These are phyloP conservation scores for Antrodiella citrinella DNA, from an alignment of 768 basidiomycete species.

Conservation along the genomic window DNA sequence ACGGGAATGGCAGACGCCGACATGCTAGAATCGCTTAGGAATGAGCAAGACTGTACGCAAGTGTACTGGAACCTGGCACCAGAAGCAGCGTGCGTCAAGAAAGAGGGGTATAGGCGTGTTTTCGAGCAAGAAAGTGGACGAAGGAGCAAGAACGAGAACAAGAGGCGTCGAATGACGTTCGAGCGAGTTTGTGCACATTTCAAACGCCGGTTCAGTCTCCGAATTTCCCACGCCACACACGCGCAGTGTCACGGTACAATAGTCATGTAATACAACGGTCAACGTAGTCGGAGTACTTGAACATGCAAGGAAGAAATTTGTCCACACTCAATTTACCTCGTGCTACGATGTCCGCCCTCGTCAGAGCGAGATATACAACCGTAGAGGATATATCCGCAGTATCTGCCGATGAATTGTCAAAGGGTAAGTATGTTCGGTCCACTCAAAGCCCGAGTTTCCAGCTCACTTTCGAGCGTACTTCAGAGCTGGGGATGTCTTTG, in stretches of 20 bases:
- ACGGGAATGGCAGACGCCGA: conserved; percentile 16
- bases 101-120: background rate
- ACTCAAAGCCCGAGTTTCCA: no score
- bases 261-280: no score
- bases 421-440: conserved; percentile 33
- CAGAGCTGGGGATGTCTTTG: conserved; percentile 46
- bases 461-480: no score
- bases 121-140: conserved; percentile 8
- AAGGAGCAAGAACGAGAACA: conserved; percentile 5
- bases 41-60: conserved; percentile 1
- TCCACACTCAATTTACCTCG: no score
- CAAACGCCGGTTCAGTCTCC: conserved; percentile 1
- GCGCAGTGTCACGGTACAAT: conserved; percentile 22
- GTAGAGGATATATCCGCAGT: conserved; percentile 39
- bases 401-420: conserved; percentile 39
- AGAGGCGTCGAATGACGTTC: background rate
- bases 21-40: conserved; percentile 4
- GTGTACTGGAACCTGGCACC: conserved; percentile 1
- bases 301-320: no score
- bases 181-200: background rate
- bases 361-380: conserved; percentile 49
- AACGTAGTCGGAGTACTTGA: no score
- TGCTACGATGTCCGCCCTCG: conserved; percentile 37
- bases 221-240: conserved; percentile 15
- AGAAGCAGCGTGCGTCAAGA: background rate